Percentiles rank a stretch among this genome's conserved stretches.
Conservation (phyloP, 768 basidiomycete species). For the Naganishia vishniacii region DNA sequence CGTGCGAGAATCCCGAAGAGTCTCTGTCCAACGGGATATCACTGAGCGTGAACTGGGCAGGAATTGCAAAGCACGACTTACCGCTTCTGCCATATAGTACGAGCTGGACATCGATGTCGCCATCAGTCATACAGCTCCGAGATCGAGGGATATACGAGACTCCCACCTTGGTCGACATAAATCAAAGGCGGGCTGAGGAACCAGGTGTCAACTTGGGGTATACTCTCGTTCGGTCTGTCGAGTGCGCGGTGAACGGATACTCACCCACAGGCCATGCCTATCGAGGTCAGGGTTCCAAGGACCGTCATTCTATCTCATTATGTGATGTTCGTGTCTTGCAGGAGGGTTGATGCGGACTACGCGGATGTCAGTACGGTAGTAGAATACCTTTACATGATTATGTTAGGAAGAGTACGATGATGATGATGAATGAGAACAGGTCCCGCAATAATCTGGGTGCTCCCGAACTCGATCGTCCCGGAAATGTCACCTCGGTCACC, state of each 20-base stretch:
- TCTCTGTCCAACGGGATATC: constrained; percentile 33
- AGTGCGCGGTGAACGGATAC: too few relatives aligned
- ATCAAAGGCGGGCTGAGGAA: constrained; percentile 41
- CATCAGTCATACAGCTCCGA: background rate
- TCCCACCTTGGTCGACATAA: constrained; percentile 44
- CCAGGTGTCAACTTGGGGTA: too few relatives aligned
- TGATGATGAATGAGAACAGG: too few relatives aligned
- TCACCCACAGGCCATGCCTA: constrained; percentile 27
- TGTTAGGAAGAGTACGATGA: too few relatives aligned
- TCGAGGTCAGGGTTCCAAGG: constrained; percentile 17
- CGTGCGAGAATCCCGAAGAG: constrained; percentile 47
- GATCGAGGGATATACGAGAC: background rate
- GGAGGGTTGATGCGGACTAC: too few relatives aligned
- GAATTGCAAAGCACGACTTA: constrained; percentile 26
- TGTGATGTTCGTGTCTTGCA: too few relatives aligned
- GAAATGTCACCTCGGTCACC: too few relatives aligned
- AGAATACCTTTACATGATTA: too few relatives aligned
- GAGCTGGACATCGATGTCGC: constrained; percentile 4
- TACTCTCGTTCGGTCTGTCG: too few relatives aligned
- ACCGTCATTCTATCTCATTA: background rate
- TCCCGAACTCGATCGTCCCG: too few relatives aligned
- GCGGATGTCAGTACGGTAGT: too few relatives aligned
- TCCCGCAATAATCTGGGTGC: too few relatives aligned
- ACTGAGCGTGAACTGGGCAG: background rate
- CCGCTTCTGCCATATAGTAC: constrained; percentile 45